Conservation (phyloP, 306 rosid species). For the Gynostemma pentaphyllum region DNA sequence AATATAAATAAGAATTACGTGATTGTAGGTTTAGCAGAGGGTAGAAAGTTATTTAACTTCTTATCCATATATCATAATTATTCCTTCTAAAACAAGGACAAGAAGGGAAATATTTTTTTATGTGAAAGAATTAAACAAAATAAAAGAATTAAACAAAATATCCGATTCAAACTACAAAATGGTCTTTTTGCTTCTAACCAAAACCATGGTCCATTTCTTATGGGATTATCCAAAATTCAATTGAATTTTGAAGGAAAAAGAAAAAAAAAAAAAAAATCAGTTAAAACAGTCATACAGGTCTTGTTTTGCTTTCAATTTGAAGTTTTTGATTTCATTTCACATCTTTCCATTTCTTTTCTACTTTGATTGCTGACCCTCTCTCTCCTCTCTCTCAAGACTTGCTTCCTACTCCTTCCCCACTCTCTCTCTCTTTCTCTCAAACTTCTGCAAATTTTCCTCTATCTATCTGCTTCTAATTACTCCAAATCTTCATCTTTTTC, state of each 20-base stretch:
- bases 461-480: neutral
- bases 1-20: too few species aligned
- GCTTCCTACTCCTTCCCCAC: conserved; percentile 22
- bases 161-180: too few species aligned
- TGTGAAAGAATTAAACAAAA: too few species aligned
- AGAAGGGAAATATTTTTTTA: too few species aligned
- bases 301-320: conserved; percentile 14
- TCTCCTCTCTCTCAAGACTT: too few species aligned
- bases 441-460: neutral
- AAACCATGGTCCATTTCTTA: neutral
- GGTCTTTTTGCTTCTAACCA: too few species aligned
- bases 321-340: conserved; percentile 19
- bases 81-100: too few species aligned
- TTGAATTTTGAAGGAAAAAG: neutral
- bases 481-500: neutral
- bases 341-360: too few species aligned
- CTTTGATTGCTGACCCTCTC: conserved; percentile 4
- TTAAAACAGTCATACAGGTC: conserved; percentile 8
- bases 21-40: too few species aligned
- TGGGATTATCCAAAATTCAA: neutral
- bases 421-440: conserved; percentile 8
- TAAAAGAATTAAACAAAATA: too few species aligned
- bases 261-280: neutral
- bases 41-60: too few species aligned
- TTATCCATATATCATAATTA: too few species aligned